These are phyloP conservation scores for Aspergillus niger DNA, from an alignment of 2,329 filamentous ascomycete species.

Conservation along the genomic window DNA sequence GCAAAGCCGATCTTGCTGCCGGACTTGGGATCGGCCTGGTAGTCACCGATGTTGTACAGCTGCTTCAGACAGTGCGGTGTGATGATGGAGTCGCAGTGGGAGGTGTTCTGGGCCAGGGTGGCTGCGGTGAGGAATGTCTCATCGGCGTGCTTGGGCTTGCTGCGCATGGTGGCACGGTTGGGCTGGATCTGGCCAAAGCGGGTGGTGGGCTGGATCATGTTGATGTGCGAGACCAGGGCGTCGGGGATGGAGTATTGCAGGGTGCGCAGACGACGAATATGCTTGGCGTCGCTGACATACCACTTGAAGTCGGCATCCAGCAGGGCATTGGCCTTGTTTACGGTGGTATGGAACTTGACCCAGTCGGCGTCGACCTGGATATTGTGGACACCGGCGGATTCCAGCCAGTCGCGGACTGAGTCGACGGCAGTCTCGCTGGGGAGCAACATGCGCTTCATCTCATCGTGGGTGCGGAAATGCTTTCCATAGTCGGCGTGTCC, in stretches of 20 bases:
- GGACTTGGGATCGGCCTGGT: slow-evolving; percentile 38
- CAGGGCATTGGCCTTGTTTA: slow-evolving; percentile 40
- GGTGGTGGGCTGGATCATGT: slow-evolving; percentile 47
- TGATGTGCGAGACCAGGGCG: slow-evolving; percentile 37
- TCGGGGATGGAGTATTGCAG: slow-evolving; percentile 45
- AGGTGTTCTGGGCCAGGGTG: slow-evolving; percentile 21
- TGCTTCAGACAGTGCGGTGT: slow-evolving; percentile 52
- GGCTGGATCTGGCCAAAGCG: slow-evolving; percentile 42
- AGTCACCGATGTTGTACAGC: slow-evolving; percentile 50
- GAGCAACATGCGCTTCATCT: slow-evolving; percentile 53
- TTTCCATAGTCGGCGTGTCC: slow-evolving; percentile 51
- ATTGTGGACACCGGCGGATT: slow-evolving; percentile 40
- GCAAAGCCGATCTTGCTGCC: slow-evolving; percentile 48
- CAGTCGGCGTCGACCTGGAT: slow-evolving; percentile 41
- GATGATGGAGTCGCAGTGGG: slow-evolving; percentile 47
- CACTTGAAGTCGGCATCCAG: slow-evolving; percentile 44
- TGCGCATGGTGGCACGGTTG: slow-evolving; percentile 30
- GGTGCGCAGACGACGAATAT: slow-evolving; percentile 40
- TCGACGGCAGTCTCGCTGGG: slow-evolving; percentile 45
- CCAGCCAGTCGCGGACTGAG: slow-evolving; percentile 51
- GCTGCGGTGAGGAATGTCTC: slow-evolving; percentile 24
- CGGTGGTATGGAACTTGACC: slow-evolving; percentile 41
- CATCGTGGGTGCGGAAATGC: slow-evolving; percentile 50
- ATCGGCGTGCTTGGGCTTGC: slow-evolving; percentile 23
- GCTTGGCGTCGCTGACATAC: slow-evolving; percentile 33